Percentiles rank a stretch among this genome's conserved stretches.
Evolutionary conservation across 208 protist species (phyloP).

Genomic region (Wallacemonas sp.): DNA sequence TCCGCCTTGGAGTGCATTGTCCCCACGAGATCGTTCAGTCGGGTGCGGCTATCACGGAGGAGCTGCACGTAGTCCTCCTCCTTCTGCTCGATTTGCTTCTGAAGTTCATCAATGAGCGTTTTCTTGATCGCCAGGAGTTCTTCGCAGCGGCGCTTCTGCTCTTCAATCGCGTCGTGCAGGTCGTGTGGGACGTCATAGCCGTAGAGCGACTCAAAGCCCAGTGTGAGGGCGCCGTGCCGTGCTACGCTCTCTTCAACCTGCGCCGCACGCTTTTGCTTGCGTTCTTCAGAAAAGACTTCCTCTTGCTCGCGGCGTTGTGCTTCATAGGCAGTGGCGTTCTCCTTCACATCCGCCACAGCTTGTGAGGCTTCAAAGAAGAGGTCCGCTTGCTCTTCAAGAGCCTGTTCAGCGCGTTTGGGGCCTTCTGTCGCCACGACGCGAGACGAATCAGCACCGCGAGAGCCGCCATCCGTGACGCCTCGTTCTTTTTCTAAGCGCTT

Average conservation of each 20-base stretch:
- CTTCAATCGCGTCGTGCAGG: conserved; percentile 70
- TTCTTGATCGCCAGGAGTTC: conserved; percentile 87
- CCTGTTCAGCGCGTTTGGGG: conserved; percentile 44
- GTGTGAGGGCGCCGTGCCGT: conserved; percentile 65
- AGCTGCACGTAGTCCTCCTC: conserved; percentile 93
- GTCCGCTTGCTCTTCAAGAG: conserved; percentile 43
- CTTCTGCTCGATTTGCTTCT: conserved; percentile 76
- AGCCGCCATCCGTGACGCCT: background rate
- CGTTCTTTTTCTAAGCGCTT: conserved; percentile 15
- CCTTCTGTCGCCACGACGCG: conserved; percentile 21
- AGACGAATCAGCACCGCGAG: background rate
- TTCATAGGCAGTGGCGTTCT: conserved; percentile 65
- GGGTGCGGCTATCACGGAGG: conserved; percentile 74
- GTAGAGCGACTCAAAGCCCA: conserved; percentile 91
- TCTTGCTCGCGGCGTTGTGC: conserved; percentile 66
- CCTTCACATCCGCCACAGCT: conserved; percentile 62
- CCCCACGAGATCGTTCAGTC: conserved; percentile 80
- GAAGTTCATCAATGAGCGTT: conserved; percentile 80
- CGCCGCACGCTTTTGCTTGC: conserved; percentile 36
- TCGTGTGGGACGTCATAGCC: conserved; percentile 84
- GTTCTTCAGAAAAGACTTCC: conserved; percentile 38
- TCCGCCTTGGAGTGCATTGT: conserved; percentile 88
- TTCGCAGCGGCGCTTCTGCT: conserved; percentile 76
- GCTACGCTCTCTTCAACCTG: conserved; percentile 60
- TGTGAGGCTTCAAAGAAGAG: conserved; percentile 38